Conservation (phyloP, 768 basidiomycete species). For the Termitomyces sp. region DNA sequence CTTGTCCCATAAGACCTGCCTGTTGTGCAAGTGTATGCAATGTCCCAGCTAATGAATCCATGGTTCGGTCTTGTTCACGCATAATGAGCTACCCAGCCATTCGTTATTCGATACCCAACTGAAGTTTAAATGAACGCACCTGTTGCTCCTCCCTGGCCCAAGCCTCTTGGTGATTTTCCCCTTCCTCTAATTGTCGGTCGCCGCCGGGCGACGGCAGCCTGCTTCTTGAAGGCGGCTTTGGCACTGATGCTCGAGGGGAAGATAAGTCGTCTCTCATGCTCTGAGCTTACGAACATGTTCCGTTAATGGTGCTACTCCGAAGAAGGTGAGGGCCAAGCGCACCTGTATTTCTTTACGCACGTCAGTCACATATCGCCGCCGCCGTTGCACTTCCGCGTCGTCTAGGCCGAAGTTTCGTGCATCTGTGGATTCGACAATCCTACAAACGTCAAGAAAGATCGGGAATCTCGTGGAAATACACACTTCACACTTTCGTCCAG, state of each 20-base stretch:
- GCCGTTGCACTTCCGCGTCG: slow-evolving; percentile 69
- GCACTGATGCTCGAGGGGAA: slow-evolving; percentile 20
- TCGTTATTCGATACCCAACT: neutral
- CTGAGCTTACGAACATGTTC: slow-evolving; percentile 50
- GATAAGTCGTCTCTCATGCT: slow-evolving; percentile 69
- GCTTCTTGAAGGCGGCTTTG: slow-evolving; percentile 26
- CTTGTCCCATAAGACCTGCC: slow-evolving; percentile 92
- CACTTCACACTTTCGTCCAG: slow-evolving; percentile 93
- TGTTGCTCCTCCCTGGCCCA: slow-evolving; percentile 90
- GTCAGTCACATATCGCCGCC: slow-evolving; percentile 73
- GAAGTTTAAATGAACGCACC: slow-evolving; percentile 35
- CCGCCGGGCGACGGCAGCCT: slow-evolving; percentile 34
- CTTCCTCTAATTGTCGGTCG: slow-evolving; percentile 28
- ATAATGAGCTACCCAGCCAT: slow-evolving; percentile 66
- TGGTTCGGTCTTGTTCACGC: slow-evolving; percentile 84
- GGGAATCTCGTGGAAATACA: slow-evolving; percentile 19
- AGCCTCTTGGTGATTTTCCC: slow-evolving; percentile 65
- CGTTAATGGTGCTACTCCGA: slow-evolving; percentile 22
- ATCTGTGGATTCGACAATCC: slow-evolving; percentile 85
- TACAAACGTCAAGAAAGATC: slow-evolving; percentile 25
- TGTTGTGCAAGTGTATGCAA: slow-evolving; percentile 83
- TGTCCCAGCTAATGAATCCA: slow-evolving; percentile 86
- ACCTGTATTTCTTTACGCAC: slow-evolving; percentile 82
- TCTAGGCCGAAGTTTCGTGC: slow-evolving; percentile 83
- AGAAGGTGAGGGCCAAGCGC: slow-evolving; percentile 23